Evolutionary conservation across 352 stramenopile species (phyloP).

Genomic region (Globisporangium sylvaticum): DNA sequence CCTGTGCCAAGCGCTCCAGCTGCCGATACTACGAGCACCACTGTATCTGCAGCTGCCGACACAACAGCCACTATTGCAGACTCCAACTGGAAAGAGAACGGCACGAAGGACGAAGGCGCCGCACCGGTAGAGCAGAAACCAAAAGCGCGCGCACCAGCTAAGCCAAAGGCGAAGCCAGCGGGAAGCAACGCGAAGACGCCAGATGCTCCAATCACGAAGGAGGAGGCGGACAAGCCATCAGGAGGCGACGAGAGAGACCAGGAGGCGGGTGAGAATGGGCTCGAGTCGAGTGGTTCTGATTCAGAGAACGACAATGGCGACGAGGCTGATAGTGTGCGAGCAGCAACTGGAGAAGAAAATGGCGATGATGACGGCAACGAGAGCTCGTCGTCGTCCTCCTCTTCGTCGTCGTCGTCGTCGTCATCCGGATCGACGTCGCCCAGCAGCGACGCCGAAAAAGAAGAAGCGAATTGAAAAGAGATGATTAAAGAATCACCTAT

Average conservation of each 20-base stretch:
- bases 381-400: conserved; percentile 45
- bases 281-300: background rate
- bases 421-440: conserved; percentile 33
- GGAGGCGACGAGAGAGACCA: background rate
- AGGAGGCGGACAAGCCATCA: background rate
- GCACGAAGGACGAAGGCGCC: background rate
- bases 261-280: background rate
- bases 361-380: conserved; percentile 38
- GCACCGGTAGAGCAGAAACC: background rate
- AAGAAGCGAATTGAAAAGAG: background rate
- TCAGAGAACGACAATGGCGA: background rate
- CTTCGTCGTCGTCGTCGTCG: conserved; percentile 37
- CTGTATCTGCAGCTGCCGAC: background rate
- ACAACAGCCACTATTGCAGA: background rate
- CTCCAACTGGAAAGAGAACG: conserved; percentile 11
- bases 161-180: background rate
- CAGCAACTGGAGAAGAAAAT: background rate
- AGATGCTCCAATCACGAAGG: background rate
- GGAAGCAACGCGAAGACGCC: background rate
- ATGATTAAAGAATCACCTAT: background rate
- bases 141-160: background rate
- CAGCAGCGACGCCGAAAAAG: conserved; percentile 41
- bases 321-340: background rate
- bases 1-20: background rate
- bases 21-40: background rate